Percentiles rank a stretch among this genome's conserved stretches.
These are phyloP conservation scores for Amanita rubescens DNA, from an alignment of 768 basidiomycete species.

Conservation along the genomic window DNA sequence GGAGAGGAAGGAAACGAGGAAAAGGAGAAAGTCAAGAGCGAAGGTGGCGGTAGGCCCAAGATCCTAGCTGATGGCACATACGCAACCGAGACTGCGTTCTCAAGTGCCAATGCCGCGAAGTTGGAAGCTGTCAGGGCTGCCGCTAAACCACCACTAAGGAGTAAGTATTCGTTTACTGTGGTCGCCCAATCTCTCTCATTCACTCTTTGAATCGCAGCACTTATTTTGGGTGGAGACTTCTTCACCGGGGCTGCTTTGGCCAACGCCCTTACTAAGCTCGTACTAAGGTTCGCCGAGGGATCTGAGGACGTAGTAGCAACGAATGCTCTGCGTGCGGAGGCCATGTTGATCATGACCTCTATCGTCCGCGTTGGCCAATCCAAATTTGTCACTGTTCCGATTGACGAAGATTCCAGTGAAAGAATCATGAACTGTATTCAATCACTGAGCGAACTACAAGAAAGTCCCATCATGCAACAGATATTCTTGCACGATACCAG, in stretches of 20 bases:
- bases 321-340: constrained; percentile 84
- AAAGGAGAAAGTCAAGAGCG: constrained; percentile 39
- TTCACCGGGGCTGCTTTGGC: constrained; percentile 93
- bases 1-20: constrained; percentile 34
- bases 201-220: constrained; percentile 33
- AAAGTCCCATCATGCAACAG: constrained; percentile 49
- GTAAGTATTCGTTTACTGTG: constrained; percentile 29
- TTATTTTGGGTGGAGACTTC: constrained; percentile 93
- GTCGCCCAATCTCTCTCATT: background rate
- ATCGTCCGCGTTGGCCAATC: constrained; percentile 96
- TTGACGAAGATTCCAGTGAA: constrained; percentile 97
- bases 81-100: constrained; percentile 92
- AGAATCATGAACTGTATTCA: constrained; percentile 95
- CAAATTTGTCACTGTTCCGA: constrained; percentile 88
- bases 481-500: constrained; percentile 85
- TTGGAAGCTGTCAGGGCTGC: constrained; percentile 82
- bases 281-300: constrained; percentile 66
- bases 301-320: constrained; percentile 36
- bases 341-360: constrained; percentile 98
- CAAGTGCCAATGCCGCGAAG: constrained; percentile 48
- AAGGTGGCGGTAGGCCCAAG: constrained; percentile 50
- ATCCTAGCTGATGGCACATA: constrained; percentile 97
- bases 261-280: constrained; percentile 83
- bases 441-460: constrained; percentile 76
- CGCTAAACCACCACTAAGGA: constrained; percentile 83